Percentiles rank a stretch among this genome's conserved stretches.
These are phyloP conservation scores for Geosmithia putterillii DNA, from an alignment of 2,329 filamentous ascomycete genomes.

Conservation along the genomic window DNA sequence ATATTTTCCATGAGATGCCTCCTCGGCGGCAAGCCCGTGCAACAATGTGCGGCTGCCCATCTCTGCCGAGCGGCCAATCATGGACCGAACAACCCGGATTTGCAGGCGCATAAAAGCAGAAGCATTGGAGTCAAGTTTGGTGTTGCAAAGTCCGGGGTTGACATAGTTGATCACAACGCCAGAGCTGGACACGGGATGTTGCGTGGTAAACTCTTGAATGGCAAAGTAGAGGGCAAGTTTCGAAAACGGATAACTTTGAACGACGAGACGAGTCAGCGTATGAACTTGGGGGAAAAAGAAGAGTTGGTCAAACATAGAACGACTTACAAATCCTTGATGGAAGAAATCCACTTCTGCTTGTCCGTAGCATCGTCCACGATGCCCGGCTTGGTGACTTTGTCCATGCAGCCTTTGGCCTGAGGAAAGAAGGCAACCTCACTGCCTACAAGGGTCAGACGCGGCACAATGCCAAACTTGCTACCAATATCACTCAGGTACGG, in stretches of 20 bases:
- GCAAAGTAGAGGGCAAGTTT: constrained; percentile 18
- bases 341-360: background rate
- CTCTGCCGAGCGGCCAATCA: constrained; percentile 17
- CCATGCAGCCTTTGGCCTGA: background rate
- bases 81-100: background rate
- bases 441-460: background rate
- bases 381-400: background rate
- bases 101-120: background rate
- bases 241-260: constrained; percentile 14
- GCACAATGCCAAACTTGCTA: background rate
- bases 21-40: constrained; percentile 19
- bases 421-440: background rate
- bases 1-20: constrained; percentile 32
- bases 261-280: no score
- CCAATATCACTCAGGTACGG: constrained; percentile 1
- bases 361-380: background rate
- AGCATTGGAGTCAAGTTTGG: constrained; percentile 6
- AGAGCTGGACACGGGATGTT: constrained; percentile 14
- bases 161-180: constrained; percentile 23
- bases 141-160: constrained; percentile 27
- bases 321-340: background rate
- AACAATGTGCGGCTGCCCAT: constrained; percentile 32
- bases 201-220: constrained; percentile 18
- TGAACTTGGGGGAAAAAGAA: background rate
- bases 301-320: background rate